Percentiles rank a stretch among this genome's conserved stretches.
Conservation (phyloP, 805 yeast species). For the Candida saitoana region DNA sequence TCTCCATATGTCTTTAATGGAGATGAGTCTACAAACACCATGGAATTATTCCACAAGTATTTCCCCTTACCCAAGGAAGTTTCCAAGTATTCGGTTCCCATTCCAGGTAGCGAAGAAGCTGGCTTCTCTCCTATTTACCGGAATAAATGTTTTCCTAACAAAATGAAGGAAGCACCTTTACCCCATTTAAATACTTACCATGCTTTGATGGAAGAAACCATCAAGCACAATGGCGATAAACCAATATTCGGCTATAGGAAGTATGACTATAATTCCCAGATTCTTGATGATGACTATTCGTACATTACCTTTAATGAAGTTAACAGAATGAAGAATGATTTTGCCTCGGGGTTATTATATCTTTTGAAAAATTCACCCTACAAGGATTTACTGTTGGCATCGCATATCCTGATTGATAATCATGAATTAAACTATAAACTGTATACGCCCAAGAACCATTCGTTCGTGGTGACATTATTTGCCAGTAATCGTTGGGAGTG, state of each 20-base stretch:
- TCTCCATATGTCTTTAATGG: slow-evolving; percentile 8
- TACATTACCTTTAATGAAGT: slow-evolving; percentile 42
- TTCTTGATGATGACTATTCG: slow-evolving; percentile 32
- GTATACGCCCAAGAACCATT: slow-evolving; percentile 20
- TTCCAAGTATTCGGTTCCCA: slow-evolving; percentile 7
- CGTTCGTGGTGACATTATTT: slow-evolving; percentile 52
- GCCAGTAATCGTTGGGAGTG: slow-evolving; percentile 66
- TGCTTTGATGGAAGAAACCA: slow-evolving; percentile 27
- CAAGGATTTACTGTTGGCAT: slow-evolving; percentile 15
- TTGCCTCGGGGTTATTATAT: slow-evolving; percentile 50
- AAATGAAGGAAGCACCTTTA: slow-evolving; percentile 22
- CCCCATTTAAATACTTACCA: slow-evolving; percentile 38
- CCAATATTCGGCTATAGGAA: slow-evolving; percentile 38
- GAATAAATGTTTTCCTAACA: slow-evolving; percentile 20
- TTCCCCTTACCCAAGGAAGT: slow-evolving; percentile 7
- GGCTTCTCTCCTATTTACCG: slow-evolving; percentile 31
- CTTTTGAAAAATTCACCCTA: slow-evolving; percentile 31
- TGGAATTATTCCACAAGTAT: slow-evolving; percentile 5
- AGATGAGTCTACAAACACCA: slow-evolving; percentile 1
- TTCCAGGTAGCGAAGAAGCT: slow-evolving; percentile 15
- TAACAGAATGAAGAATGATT: slow-evolving; percentile 37
- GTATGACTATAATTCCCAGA: slow-evolving; percentile 29
- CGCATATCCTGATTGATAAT: slow-evolving; percentile 25
- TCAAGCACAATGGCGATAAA: slow-evolving; percentile 16
- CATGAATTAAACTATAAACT: slow-evolving; percentile 24